A percentile compares a stretch with the other conserved stretches of the same genome.
phyloP scores from a whole-genome alignment of 163 green algal species.

The Trebouxiophyceae sp. region DNA sequence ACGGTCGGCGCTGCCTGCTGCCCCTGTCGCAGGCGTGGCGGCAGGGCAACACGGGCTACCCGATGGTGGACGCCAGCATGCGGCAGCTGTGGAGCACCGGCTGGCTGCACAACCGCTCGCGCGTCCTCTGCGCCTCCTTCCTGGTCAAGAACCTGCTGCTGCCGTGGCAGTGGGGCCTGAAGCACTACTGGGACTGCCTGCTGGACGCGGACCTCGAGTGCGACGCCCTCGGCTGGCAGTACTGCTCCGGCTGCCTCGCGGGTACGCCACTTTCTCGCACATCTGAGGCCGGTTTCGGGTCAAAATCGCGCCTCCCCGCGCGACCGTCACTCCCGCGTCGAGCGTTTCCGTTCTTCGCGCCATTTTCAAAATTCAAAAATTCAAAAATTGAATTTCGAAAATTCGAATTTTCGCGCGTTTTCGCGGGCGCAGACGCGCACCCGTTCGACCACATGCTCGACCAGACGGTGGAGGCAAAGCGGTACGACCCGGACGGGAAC shows the following conservation, averaged over 20 bases:
- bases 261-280: constrained; percentile 37
- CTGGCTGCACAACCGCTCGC: constrained; percentile 64
- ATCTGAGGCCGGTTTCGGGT: no score
- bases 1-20: no score
- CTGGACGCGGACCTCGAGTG: constrained; percentile 90
- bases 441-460: constrained; percentile 71
- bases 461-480: constrained; percentile 42
- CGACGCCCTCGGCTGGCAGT: constrained; percentile 91
- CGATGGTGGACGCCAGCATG: constrained; percentile 84
- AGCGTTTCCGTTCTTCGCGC: no score
- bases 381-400: no score
- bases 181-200: constrained; percentile 90
- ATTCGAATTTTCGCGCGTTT: no score
- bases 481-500: constrained; percentile 76
- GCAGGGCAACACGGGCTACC: constrained; percentile 81
- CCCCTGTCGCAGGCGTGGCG: constrained; percentile 57
- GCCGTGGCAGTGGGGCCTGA: constrained; percentile 96
- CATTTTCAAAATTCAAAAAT: no score
- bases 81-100: constrained; percentile 77
- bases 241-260: constrained; percentile 73
- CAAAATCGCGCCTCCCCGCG: no score
- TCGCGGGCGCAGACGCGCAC: constrained; percentile 73
- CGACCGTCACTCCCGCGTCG: no score
- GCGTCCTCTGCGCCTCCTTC: constrained; percentile 58
- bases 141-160: constrained; percentile 90